A percentile compares a stretch with the other conserved stretches of the same genome.
phyloP scores from a whole-genome alignment of 495 filamentous ascomycete species.

The Penicillium parvum region DNA sequence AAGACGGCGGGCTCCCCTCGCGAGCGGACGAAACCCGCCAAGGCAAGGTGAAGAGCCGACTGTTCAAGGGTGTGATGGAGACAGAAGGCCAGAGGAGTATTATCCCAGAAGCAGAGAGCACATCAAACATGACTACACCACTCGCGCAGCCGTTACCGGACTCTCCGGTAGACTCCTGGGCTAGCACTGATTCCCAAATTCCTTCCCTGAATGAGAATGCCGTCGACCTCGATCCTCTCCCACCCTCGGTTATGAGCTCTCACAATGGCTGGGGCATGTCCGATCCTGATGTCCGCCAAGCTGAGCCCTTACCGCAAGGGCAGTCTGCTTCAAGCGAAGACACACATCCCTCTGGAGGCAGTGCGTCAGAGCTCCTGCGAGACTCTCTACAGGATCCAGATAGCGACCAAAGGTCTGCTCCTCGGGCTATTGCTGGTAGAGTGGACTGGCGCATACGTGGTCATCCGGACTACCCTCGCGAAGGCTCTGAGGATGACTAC shows the following conservation, averaged over 20 bases:
- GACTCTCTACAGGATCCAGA: slow-evolving; percentile 23
- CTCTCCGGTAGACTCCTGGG: slow-evolving; percentile 31
- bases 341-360: slow-evolving; percentile 11
- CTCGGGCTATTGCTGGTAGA: slow-evolving; percentile 41
- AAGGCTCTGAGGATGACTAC: slow-evolving; percentile 38
- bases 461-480: slow-evolving; percentile 24
- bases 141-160: slow-evolving; percentile 64
- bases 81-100: slow-evolving; percentile 29
- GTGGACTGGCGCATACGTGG: slow-evolving; percentile 37
- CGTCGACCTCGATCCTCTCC: slow-evolving; percentile 39
- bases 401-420: slow-evolving; percentile 41
- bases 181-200: slow-evolving; percentile 28
- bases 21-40: slow-evolving; percentile 36
- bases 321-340: slow-evolving; percentile 30
- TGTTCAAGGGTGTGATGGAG: slow-evolving; percentile 44
- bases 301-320: slow-evolving; percentile 19
- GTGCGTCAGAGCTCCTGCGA: slow-evolving; percentile 17
- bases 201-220: slow-evolving; percentile 31
- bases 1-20: slow-evolving; percentile 23
- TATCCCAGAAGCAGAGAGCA: slow-evolving; percentile 57
- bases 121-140: slow-evolving; percentile 75
- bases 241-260: slow-evolving; percentile 41
- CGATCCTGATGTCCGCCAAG: slow-evolving; percentile 18
- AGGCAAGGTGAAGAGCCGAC: slow-evolving; percentile 37
- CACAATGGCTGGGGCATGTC: slow-evolving; percentile 39